A percentile compares a stretch with the other conserved stretches of the same genome.
phyloP scores from a whole-genome alignment of 2,329 filamentous ascomycete genomes.

The Juglanconis sp. region DNA sequence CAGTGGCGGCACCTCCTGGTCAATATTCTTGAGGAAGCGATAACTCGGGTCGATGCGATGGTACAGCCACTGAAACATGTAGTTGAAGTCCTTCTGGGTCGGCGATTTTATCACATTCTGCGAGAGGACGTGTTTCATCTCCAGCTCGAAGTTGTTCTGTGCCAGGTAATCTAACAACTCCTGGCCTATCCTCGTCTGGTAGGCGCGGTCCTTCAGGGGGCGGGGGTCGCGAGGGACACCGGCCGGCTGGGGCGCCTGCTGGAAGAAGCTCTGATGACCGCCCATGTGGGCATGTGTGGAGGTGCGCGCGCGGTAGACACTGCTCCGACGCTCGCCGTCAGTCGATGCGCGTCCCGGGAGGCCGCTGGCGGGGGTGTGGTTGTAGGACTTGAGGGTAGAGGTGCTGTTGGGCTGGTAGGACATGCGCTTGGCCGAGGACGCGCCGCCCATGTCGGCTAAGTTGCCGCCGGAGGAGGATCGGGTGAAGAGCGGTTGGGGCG shows the following conservation, averaged over 20 bases:
- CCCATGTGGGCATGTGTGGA: constrained; percentile 65
- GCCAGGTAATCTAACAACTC: constrained; percentile 90
- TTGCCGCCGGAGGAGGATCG: constrained; percentile 81
- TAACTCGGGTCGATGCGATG: constrained; percentile 93
- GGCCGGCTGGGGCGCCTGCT: constrained; percentile 76
- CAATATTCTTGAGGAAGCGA: constrained; percentile 89
- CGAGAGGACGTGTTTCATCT: constrained; percentile 92
- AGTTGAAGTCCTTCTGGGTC: constrained; percentile 97
- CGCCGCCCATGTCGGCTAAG: constrained; percentile 73
- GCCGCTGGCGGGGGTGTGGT: constrained; percentile 51
- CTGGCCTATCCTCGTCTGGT: constrained; percentile 78
- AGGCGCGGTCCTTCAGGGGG: constrained; percentile 76
- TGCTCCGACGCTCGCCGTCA: constrained; percentile 69
- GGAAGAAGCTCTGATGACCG: constrained; percentile 88
- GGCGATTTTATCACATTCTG: constrained; percentile 89
- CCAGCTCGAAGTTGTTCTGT: constrained; percentile 93
- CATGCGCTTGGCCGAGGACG: constrained; percentile 80
- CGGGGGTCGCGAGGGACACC: constrained; percentile 84
- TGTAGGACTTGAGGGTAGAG: constrained; percentile 66
- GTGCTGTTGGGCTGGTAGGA: constrained; percentile 67
- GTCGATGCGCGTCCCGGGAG: constrained; percentile 43
- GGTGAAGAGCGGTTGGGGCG: constrained; percentile 82
- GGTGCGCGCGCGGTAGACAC: constrained; percentile 70
- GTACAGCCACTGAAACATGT: constrained; percentile 97
- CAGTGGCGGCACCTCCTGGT: constrained; percentile 89